Base-by-base conservation (phyloP, 225 moss, liverwort and hornwort genomes). In the Rhytidiadelphus loreus region DNA sequence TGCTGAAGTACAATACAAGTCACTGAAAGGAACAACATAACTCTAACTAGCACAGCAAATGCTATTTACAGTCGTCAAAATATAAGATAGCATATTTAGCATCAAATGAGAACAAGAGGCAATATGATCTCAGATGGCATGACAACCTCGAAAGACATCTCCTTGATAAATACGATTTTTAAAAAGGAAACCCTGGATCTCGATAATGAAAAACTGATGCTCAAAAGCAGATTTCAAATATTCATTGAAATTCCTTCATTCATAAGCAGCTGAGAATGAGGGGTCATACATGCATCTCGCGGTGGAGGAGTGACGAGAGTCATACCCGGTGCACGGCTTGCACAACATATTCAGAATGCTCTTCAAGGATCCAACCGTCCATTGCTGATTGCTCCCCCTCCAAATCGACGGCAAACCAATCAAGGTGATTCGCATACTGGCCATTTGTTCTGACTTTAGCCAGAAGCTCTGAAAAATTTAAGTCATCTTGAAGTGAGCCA, bases 321-420 rank as follows among this genome's bases (percentile, higher is more conserved):
- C 92, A 81, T 96, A 99, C 99, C 94, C 95, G 94, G 86, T 96
- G 96, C 52, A 99, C 96, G 82, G 97, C 95, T 92, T 96, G 95
- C 81, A 99, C 97, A 85, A 99, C 99, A 92, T 93, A 97, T 81
- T 99, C 99, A 43, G 99, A 95, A 92, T 99, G 99, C 87, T 97
- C 99, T 92, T 99, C 97, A 87, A 99, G 93, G 86, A 99, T 99
- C 92, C 96, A 94, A 69, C 99, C 99, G 90, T 99, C 99, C 99
- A 99, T 97, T 39, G 99, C 99, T 65, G 99, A 99, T 90, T 99
- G 99, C 91, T 99, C 99, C 66, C 96, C 99, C 94, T 99, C 99
- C 92, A 99, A 90, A 93, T 99, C 99, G 50, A 99, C 99, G 63
- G 99, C 93, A 88, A 99, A 99, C 99, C 99, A 99, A 92, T 99